Base-by-base conservation (phyloP, 306 rosid species). In the Fragaria ananassa region DNA sequence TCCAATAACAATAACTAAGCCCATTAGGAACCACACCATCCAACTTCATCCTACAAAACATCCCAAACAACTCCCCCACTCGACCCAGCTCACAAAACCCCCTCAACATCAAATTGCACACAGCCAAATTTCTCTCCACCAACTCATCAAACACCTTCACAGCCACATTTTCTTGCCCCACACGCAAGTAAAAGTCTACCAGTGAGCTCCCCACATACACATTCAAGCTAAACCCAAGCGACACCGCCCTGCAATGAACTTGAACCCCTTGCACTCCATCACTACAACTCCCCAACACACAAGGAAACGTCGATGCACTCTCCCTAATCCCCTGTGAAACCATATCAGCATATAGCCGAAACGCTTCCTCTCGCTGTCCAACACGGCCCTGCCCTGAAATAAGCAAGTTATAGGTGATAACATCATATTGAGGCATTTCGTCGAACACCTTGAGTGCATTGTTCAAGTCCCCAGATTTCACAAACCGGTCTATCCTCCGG, bases 21-120 rank as follows among this genome's bases (percentile, higher is more conserved):
- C 91, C 97, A 87, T 88, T 90, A 46, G 93, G 92, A 71, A 80
- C 71, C 78, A 83, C 87, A 46, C 87, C 85, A 46, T 87, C 96
- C 69, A 78, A 75, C 62, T 78, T 77, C 97, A 92, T 92, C 80
- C 69, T 63, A 35, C 61, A 64, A 77, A 75, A 81, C 79, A 82
- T 79, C 9, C 78, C 82, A 44, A 79, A 27, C 64, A 85, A 57
- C 53, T 76, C 87, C 23, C 80, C 84, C 37, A 75, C 68, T 41
- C 67, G 74, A 74, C 84, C 85, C 74, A 78, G 58, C 78, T 88
- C 92, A 76, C 91, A 86, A 41, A 86, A 81, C 78, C 97, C 89
- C 47, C 89, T 90, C 0, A 95, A 61, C 71, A 89, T 27, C 78
- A 86, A 68, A 82, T 92, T 92, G 96, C 92, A 92, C 10, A 83